phyloP scores from a whole-genome alignment of 2,329 filamentous ascomycete species.

The Byssochlamys sp. region DNA sequence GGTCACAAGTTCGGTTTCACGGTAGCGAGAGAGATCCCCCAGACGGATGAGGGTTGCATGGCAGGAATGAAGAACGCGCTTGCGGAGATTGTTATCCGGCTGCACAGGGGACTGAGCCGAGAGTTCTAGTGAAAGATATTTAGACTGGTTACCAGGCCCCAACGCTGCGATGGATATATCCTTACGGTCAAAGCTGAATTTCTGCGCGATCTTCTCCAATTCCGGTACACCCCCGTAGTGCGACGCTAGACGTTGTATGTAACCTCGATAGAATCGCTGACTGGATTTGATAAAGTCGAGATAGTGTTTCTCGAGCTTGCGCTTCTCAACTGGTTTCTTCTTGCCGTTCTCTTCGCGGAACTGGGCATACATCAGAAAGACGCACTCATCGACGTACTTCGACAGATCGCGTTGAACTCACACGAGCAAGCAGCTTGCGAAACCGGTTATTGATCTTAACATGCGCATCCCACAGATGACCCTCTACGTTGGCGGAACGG shows the following conservation, averaged over 20 bases:
- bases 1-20: constrained; percentile 59
- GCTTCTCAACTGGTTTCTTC: constrained; percentile 52
- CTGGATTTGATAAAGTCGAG: constrained; percentile 76
- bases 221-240: constrained; percentile 49
- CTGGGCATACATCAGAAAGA: constrained; percentile 18
- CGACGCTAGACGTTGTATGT: constrained; percentile 65
- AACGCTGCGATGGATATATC: constrained; percentile 6
- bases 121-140: constrained; percentile 31
- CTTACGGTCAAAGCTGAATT: constrained; percentile 42
- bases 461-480: constrained; percentile 69
- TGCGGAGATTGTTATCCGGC: constrained; percentile 43
- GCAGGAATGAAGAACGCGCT: constrained; percentile 61
- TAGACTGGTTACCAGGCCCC: constrained; percentile 2
- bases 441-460: constrained; percentile 68
- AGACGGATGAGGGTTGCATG: constrained; percentile 76
- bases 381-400: background rate
- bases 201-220: constrained; percentile 47
- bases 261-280: constrained; percentile 78
- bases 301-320: constrained; percentile 75
- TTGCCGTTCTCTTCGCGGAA: constrained; percentile 43
- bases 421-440: constrained; percentile 55
- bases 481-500: constrained; percentile 55
- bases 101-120: constrained; percentile 37
- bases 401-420: constrained; percentile 20
- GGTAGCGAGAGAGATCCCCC: constrained; percentile 83